Evolutionary conservation across 2,329 filamentous ascomycete genomes (phyloP).

Genomic region (Nigrospora oryzae): DNA sequence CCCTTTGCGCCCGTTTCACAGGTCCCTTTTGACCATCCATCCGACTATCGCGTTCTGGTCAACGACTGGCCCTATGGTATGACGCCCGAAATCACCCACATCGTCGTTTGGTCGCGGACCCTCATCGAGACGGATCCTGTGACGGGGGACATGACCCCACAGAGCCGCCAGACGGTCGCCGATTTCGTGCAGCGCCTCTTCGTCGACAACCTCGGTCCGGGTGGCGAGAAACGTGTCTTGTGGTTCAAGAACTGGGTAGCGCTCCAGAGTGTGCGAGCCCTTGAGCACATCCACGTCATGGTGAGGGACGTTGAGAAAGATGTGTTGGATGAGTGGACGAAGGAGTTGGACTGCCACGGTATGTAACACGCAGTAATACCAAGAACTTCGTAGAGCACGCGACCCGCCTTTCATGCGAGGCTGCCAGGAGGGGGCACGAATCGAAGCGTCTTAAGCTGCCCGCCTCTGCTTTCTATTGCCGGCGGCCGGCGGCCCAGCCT

Average conservation of each 20-base stretch:
- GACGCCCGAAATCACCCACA: conserved; percentile 57
- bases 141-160: conserved; percentile 64
- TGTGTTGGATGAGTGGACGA: conserved; percentile 45
- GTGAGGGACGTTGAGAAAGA: conserved; percentile 46
- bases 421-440: no score
- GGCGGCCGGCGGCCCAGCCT: conserved; percentile 24
- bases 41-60: conserved; percentile 61
- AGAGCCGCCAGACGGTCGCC: conserved; percentile 55
- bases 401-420: not conserved
- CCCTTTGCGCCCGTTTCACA: conserved; percentile 44
- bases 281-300: conserved; percentile 85
- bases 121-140: conserved; percentile 61
- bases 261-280: conserved; percentile 75
- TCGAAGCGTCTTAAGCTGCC: conserved; percentile 29
- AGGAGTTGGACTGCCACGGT: conserved; percentile 30
- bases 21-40: conserved; percentile 42
- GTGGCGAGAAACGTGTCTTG: conserved; percentile 45
- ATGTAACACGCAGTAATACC: conserved; percentile 4
- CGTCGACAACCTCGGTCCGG: conserved; percentile 41
- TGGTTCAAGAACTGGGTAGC: conserved; percentile 96
- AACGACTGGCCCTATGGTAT: conserved; percentile 96
- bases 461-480: conserved; percentile 47
- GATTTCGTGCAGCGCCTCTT: conserved; percentile 67
- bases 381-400: not conserved
- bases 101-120: conserved; percentile 90